Percentiles rank a stretch among this genome's conserved stretches.
These are phyloP conservation scores for Podaxis sp. DNA, from an alignment of 768 basidiomycete species.

Conservation along the genomic window DNA sequence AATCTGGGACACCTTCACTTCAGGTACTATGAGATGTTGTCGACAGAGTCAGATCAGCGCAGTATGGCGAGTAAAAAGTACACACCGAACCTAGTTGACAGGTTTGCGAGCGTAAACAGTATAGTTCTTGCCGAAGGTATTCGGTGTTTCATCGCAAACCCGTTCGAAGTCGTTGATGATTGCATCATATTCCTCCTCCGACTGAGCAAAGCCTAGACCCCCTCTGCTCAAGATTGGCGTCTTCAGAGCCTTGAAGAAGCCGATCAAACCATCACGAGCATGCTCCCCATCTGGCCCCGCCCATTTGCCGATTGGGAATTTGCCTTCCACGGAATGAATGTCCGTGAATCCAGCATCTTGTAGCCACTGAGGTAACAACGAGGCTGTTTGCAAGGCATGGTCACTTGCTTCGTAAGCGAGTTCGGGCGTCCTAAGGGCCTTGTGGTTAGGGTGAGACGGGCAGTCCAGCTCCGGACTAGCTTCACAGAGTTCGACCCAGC, in stretches of 20 bases:
- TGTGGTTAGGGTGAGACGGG: slow-evolving; percentile 13
- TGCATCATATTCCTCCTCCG: slow-evolving; percentile 15
- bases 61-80: neutral
- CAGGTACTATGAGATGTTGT: neutral
- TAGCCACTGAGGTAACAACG: slow-evolving; percentile 18
- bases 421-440: slow-evolving; percentile 4
- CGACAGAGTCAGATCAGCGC: neutral
- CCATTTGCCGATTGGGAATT: slow-evolving; percentile 17
- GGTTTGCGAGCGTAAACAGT: slow-evolving; percentile 21
- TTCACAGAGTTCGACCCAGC: slow-evolving; percentile 17
- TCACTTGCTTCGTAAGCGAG: slow-evolving; percentile 10
- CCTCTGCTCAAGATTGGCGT: slow-evolving; percentile 11
- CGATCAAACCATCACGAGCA: slow-evolving; percentile 10
- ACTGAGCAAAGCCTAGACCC: slow-evolving; percentile 11
- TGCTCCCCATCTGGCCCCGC: slow-evolving; percentile 15
- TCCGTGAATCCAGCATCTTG: slow-evolving; percentile 5
- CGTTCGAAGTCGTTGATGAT: slow-evolving; percentile 15
- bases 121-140: slow-evolving; percentile 18
- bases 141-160: slow-evolving; percentile 22
- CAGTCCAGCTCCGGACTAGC: slow-evolving; percentile 11
- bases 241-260: slow-evolving; percentile 15
- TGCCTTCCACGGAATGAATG: slow-evolving; percentile 11
- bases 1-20: no score
- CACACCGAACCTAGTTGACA: neutral
- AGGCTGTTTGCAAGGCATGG: slow-evolving; percentile 14